These are phyloP conservation scores for Ceratobasidium sp. DNA, from an alignment of 1,284 basidiomycete species.

Conservation along the genomic window DNA sequence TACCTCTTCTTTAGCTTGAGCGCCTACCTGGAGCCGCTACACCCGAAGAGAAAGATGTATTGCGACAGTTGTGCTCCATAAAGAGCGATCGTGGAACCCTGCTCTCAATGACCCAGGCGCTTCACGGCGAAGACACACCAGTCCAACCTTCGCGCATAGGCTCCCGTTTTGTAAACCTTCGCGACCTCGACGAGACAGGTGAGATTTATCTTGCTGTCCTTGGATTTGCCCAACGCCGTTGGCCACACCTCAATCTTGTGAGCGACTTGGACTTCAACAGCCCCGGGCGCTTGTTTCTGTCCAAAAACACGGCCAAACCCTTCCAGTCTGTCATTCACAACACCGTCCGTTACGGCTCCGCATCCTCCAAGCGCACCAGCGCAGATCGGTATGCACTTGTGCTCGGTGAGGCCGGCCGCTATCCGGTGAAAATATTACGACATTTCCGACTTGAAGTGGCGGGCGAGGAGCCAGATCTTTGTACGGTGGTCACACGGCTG, in stretches of 20 bases:
- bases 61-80: not conserved
- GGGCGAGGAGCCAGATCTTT: not conserved
- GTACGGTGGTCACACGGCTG: not conserved
- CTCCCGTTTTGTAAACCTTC: not conserved
- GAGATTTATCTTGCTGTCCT: not conserved
- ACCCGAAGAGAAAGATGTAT: not conserved
- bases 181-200: not conserved
- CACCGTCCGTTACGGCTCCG: not conserved
- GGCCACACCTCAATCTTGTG: not conserved
- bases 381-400: not conserved
- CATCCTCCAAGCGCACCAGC: not conserved
- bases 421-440: slow-evolving; percentile 1
- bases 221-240: not conserved
- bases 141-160: not conserved
- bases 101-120: not conserved
- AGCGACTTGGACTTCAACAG: not conserved
- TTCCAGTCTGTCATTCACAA: not conserved
- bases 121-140: not conserved
- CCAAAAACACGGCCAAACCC: not conserved
- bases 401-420: not conserved
- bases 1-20: not conserved
- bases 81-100: not conserved
- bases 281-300: not conserved
- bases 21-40: not conserved
- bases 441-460: not conserved